Conservation (phyloP, 805 yeast genomes). For the Yamadazyma laniorum region DNA sequence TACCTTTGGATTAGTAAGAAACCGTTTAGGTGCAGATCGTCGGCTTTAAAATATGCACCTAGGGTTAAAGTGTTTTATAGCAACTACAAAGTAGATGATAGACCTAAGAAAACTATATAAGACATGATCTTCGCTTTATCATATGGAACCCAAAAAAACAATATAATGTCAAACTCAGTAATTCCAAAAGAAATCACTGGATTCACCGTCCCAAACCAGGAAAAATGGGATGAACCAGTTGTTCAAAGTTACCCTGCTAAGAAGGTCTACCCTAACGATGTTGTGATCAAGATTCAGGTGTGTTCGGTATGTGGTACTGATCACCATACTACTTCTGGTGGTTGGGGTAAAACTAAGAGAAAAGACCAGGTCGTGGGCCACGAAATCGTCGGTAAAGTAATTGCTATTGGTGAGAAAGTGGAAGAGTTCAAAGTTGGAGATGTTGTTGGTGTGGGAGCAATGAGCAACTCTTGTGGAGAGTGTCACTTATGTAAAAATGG, state of each 20-base stretch:
- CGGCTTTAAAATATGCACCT: too few species aligned
- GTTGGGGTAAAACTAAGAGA: conserved; percentile 42
- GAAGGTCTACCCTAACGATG: neutral
- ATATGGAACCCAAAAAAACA: too few species aligned
- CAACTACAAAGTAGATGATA: too few species aligned
- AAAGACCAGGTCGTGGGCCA: conserved; percentile 55
- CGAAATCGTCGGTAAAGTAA: conserved; percentile 62
- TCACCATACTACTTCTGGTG: conserved; percentile 49
- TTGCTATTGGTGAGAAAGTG: conserved; percentile 59
- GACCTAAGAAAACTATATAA: too few species aligned
- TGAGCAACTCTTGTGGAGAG: conserved; percentile 55
- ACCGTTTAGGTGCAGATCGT: too few species aligned
- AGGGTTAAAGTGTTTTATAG: too few species aligned
- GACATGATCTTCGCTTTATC: too few species aligned
- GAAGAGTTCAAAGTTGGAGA: conserved; percentile 59
- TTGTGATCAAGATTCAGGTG: conserved; percentile 32
- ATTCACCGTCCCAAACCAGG: conserved; percentile 3
- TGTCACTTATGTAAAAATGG: conserved; percentile 53
- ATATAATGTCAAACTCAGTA: too few species aligned
- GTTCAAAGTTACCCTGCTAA: conserved; percentile 4
- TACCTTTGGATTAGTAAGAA: too few species aligned
- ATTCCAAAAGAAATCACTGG: conserved; percentile 4
- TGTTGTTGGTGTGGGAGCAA: conserved; percentile 81
- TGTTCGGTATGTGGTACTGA: conserved; percentile 69
- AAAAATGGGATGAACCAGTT: conserved; percentile 6